Evolutionary conservation across 805 yeast species (phyloP), one percentile per base, ranked within the genome.

Genomic region (Clavispora santaluciae): DNA sequence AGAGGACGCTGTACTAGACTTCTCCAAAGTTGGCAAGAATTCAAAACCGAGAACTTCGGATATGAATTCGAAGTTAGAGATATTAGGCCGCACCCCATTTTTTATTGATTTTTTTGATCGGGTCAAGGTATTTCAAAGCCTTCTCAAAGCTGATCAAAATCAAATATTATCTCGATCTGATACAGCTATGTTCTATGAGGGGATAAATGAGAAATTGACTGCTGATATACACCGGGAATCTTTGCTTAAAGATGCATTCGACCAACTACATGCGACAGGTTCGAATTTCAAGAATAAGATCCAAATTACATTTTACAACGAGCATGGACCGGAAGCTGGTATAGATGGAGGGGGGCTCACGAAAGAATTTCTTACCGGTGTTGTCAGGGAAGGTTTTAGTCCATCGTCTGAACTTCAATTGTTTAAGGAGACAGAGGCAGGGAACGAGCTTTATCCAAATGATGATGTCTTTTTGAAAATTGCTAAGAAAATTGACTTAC

Each of bases 321-420:
- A 83, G 41, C 78, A 81, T 44, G 61, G 52, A 13, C 62, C 95
- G 90, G 98, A 91, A 57, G 88, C 82, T 0, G 99, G 99, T 1
- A 83, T 91, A 33, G 99, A 91, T 60, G 99, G 99, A 6, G 99
- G 98, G 10, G 99, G 99, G 1, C 68, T 91, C 18, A 90, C 97
- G 0, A 90, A 91, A 58, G 99, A 91, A 54, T 80, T 93, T 47
- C 64, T 91, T 41, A 88, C 91, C 2, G 70, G 83, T 38, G 80
- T 88, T 0, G 77, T 83, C 2, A 67, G 65, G 4, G 86, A 84
- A 47, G 90, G 86, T 0, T 86, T 91, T 52, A 63, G 68, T 53
- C 65, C 69, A 0, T 34, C 38, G 2, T 39, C 46, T 10, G 56
- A 54, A 17, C 43, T 53, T 15, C 44, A 52, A 22, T 59, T 73